phyloP scores from a whole-genome alignment of 192 early-diverging fungal species.

The Backusella circina region DNA sequence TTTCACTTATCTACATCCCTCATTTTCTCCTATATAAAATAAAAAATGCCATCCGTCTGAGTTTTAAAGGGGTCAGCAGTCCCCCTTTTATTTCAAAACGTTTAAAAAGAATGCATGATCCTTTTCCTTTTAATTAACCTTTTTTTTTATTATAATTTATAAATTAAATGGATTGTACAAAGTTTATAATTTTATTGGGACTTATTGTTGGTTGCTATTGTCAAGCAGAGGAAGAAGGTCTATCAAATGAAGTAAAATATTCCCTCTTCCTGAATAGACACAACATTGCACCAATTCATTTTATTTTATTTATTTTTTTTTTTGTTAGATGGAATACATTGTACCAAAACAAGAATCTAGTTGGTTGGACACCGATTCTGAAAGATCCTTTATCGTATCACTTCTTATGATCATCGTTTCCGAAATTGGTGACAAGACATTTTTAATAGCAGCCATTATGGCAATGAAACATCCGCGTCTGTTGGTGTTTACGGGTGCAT shows the following conservation, averaged over 20 bases:
- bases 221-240: background rate
- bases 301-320: no score
- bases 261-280: background rate
- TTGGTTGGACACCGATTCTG: background rate
- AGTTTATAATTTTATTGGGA: background rate
- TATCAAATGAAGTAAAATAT: background rate
- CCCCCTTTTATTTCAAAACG: background rate
- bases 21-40: background rate
- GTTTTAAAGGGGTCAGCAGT: background rate
- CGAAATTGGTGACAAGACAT: conserved; percentile 99
- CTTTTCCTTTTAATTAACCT: background rate
- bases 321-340: background rate
- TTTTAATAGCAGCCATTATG: conserved; percentile 97
- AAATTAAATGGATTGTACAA: background rate
- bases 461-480: conserved; percentile 95
- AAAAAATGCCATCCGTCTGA: background rate
- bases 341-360: background rate
- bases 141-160: background rate
- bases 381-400: conserved; percentile 51
- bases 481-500: conserved; percentile 87
- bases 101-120: conserved; percentile 1
- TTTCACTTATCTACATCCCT: background rate
- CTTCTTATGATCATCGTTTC: conserved; percentile 92
- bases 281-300: no score
- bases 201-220: background rate